phyloP scores from a whole-genome alignment of 306 rosid species.

The Alnus rubra region DNA sequence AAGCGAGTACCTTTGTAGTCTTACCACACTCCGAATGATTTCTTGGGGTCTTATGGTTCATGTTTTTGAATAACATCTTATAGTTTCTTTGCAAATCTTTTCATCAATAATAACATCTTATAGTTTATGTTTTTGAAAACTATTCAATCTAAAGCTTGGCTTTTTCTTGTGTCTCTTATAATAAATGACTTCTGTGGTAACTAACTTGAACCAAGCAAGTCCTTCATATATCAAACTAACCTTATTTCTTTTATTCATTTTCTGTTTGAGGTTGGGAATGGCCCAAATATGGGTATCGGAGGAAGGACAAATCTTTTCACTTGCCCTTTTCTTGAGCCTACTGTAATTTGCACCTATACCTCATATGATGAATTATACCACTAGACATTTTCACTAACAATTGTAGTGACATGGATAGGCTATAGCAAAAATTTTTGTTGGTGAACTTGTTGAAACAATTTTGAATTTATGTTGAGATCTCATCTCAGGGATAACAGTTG shows the following conservation, averaged over 20 bases:
- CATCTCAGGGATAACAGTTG: background rate
- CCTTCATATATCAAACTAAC: background rate
- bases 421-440: slow-evolving; percentile 88
- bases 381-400: slow-evolving; percentile 35
- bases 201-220: background rate
- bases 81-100: too few species aligned
- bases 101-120: background rate
- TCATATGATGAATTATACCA: background rate
- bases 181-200: background rate
- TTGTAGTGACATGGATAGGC: slow-evolving; percentile 67
- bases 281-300: too few species aligned
- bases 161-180: background rate
- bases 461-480: background rate
- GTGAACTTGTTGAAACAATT: slow-evolving; percentile 80
- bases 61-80: too few species aligned
- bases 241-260: too few species aligned
- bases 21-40: too few species aligned
- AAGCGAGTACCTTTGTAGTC: too few species aligned
- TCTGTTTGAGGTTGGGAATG: too few species aligned
- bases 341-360: background rate
- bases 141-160: background rate
- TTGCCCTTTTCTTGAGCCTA: background rate
- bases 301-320: background rate
- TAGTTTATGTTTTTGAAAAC: background rate
- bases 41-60: too few species aligned